phyloP scores from a whole-genome alignment of 495 filamentous ascomycete species.

The Diplogelasinospora grovesii region DNA sequence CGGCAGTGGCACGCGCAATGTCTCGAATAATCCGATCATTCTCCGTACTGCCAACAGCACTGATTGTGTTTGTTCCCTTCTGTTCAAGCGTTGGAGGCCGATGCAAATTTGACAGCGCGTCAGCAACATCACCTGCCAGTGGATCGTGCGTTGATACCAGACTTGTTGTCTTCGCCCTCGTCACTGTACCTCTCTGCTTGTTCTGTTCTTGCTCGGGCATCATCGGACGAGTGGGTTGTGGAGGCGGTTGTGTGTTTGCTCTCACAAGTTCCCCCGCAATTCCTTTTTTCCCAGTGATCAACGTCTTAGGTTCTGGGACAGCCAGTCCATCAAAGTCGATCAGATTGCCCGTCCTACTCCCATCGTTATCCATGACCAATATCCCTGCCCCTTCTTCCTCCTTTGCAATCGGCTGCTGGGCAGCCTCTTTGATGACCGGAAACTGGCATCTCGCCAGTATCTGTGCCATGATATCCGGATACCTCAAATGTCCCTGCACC shows the following conservation, averaged over 20 bases:
- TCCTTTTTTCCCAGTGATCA: no score
- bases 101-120: no score
- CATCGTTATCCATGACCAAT: slow-evolving; percentile 23
- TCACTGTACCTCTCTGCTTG: slow-evolving; percentile 7
- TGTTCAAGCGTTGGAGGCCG: no score
- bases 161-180: slow-evolving; percentile 14
- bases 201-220: slow-evolving; percentile 4
- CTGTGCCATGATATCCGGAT: slow-evolving; percentile 60
- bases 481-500: slow-evolving; percentile 66
- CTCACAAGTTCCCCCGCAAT: no score
- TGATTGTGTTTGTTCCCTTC: no score
- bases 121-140: not conserved
- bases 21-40: no score
- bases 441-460: slow-evolving; percentile 65
- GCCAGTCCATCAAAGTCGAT: slow-evolving; percentile 47
- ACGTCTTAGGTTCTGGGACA: slow-evolving; percentile 2
- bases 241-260: no score
- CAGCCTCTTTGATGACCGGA: slow-evolving; percentile 50
- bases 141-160: slow-evolving; percentile 8
- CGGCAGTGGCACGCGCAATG: no score
- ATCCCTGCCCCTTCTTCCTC: slow-evolving; percentile 51
- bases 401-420: slow-evolving; percentile 44
- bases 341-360: slow-evolving; percentile 21
- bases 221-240: not conserved
- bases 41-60: no score